Conservation (phyloP, 2,329 filamentous ascomycete genomes). For the Monosporascus cannonballus region DNA sequence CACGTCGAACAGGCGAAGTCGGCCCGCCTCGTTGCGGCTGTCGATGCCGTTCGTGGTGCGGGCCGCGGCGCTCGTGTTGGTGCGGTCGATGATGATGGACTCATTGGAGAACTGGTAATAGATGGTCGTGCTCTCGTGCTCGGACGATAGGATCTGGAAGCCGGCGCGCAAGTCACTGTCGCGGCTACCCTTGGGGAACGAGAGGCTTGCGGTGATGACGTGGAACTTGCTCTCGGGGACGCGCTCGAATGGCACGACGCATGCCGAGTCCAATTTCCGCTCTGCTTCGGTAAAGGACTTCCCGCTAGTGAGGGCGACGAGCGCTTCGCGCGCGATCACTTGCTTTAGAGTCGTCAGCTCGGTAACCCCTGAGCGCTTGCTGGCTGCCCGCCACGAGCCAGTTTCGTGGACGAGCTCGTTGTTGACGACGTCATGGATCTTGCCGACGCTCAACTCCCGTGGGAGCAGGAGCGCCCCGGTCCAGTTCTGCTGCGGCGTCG, state of each 20-base stretch:
- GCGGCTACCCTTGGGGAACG: conserved; percentile 29
- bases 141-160: conserved; percentile 33
- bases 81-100: conserved; percentile 33
- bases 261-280: conserved; percentile 12
- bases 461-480: conserved; percentile 36
- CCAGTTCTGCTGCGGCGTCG: conserved; percentile 36
- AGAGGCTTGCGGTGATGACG: conserved; percentile 29
- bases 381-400: conserved; percentile 31
- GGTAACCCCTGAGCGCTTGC: conserved; percentile 25
- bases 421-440: conserved; percentile 33
- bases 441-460: conserved; percentile 34
- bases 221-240: conserved; percentile 30
- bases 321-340: conserved; percentile 30
- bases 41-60: conserved; percentile 31
- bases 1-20: conserved; percentile 34
- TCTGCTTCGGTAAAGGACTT: conserved; percentile 16
- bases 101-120: conserved; percentile 41
- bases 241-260: conserved; percentile 8
- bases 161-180: conserved; percentile 30
- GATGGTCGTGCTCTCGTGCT: conserved; percentile 33
- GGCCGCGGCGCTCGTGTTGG: conserved; percentile 33
- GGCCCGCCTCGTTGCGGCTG: conserved; percentile 30
- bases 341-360: conserved; percentile 32
- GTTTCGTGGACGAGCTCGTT: conserved; percentile 32
- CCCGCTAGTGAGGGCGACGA: conserved; percentile 25